These are phyloP conservation scores for Aspergillus aculeatinus DNA, from an alignment of 2,329 filamentous ascomycete species.

Conservation along the genomic window DNA sequence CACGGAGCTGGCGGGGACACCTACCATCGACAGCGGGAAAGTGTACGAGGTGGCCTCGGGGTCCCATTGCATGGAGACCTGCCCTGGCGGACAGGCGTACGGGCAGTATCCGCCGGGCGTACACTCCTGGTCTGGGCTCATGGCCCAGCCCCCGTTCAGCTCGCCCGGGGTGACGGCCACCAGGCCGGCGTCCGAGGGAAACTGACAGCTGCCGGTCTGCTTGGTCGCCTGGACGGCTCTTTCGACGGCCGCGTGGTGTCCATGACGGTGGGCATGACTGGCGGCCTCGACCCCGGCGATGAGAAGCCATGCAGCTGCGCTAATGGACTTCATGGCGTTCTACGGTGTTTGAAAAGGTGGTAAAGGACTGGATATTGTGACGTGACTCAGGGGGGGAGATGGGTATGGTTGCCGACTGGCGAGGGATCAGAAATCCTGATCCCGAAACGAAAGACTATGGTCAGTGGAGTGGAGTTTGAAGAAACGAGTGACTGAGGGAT, in stretches of 20 bases:
- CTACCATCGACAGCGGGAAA: conserved; percentile 71
- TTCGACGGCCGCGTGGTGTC: conserved; percentile 24
- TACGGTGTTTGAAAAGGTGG: background rate
- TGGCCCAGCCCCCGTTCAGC: conserved; percentile 73
- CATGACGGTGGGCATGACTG: conserved; percentile 25
- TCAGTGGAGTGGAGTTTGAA: conserved; percentile 19
- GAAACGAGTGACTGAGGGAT: conserved; percentile 28
- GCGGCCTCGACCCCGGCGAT: conserved; percentile 38
- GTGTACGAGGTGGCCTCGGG: conserved; percentile 64
- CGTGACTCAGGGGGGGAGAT: conserved; percentile 6
- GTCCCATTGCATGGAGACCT: conserved; percentile 79
- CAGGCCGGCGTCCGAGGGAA: conserved; percentile 66
- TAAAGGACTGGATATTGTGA: conserved; percentile 4
- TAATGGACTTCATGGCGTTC: conserved; percentile 36
- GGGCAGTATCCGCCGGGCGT: conserved; percentile 69
- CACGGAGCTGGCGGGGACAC: conserved; percentile 29
- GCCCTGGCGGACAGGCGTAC: conserved; percentile 71
- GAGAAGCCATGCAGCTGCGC: conserved; percentile 38
- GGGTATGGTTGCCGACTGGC: background rate
- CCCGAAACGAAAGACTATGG: conserved; percentile 23
- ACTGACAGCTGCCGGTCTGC: conserved; percentile 59
- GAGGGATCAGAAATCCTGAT: conserved; percentile 1
- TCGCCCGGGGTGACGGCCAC: conserved; percentile 64
- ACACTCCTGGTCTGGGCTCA: conserved; percentile 73
- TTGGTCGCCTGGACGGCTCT: conserved; percentile 47